Conservation (phyloP, 164 flowering plant species). For the Litsea cubeba region DNA sequence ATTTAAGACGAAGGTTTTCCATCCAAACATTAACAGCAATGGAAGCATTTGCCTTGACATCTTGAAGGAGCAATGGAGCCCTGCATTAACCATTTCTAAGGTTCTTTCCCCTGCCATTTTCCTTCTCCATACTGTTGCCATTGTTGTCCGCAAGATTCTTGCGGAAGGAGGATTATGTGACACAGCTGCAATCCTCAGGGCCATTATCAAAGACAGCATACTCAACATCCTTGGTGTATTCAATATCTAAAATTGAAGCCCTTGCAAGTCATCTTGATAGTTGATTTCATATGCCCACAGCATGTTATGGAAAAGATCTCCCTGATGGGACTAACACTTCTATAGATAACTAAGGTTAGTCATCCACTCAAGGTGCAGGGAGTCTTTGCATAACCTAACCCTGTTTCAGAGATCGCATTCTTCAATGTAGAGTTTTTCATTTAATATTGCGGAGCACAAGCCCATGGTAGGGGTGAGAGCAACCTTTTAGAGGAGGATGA, state of each 20-base stretch:
- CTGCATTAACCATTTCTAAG: constrained; percentile 34
- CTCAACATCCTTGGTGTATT: neutral
- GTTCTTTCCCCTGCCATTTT: constrained; percentile 3
- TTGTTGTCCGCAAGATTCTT: neutral
- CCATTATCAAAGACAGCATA: neutral
- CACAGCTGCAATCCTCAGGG: neutral
- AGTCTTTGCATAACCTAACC: no score
- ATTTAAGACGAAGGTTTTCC: constrained; percentile 32
- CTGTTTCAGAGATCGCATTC: no score
- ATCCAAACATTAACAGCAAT: constrained; percentile 32
- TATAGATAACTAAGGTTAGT: neutral
- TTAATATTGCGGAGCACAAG: no score
- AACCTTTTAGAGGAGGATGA: neutral
- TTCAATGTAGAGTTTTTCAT: no score
- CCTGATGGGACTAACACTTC: neutral
- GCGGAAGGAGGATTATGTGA: neutral
- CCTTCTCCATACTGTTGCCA: neutral
- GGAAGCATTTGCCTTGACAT: constrained; percentile 35
- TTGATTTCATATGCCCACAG: neutral
- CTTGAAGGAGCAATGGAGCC: constrained; percentile 36
- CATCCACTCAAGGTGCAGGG: neutral
- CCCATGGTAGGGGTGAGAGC: neutral
- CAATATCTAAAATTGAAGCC: neutral
- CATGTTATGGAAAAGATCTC: neutral
- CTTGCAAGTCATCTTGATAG: neutral